Evolutionary conservation across 2,329 filamentous ascomycete species (phyloP), one percentile per base, ranked within the genome.

Genomic region (Rosellinia necatrix): DNA sequence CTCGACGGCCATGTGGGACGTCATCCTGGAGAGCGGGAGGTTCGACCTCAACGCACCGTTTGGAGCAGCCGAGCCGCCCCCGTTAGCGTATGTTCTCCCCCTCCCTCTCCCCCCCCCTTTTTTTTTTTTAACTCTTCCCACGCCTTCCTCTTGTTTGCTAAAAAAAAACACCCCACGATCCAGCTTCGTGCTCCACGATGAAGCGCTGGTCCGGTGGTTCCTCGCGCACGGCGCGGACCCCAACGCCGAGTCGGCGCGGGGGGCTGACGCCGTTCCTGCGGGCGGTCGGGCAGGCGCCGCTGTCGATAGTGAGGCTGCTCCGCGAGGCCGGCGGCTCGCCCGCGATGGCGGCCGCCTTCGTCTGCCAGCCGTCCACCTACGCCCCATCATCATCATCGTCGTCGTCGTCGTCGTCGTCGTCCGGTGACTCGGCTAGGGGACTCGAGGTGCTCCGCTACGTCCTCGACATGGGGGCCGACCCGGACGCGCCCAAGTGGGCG

Each of bases 401-500:
- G 19, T 35, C 43, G 4, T 24, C 22, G 24, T 12, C 37, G 9
- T 21, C 41, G 2, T n/a, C 25, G 32, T 15, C 8, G 27, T 43
- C 42, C 22, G 21, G 38, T 22, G 43, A n/a, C 19, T 13, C 12
- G 9, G 44, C 38, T 9, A 42, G 40, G 12, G 43, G 49, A 24
- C 37, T 59, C 17, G 57, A 37, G 8, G 43, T 49, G 30, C 42
- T 59, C 25, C 57, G 53, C 22, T 59, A 56, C 43, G 48, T 56
- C 2, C 48, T 53, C 1, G 57, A 59, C 32, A 27, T 15, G 24
- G 53, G 57, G 17, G 53, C 57, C 5, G 48, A 59, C 29, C 48
- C 43, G 1, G 41, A 59, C 13, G 48, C 57, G 1, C 24, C 40
- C 24, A 59, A 59, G 29, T 59, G 57, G 57, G 53, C 47, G 5